These are phyloP conservation scores for Nitzschia putrida DNA, from an alignment of 108 stramenopile species.

Conservation along the genomic window DNA sequence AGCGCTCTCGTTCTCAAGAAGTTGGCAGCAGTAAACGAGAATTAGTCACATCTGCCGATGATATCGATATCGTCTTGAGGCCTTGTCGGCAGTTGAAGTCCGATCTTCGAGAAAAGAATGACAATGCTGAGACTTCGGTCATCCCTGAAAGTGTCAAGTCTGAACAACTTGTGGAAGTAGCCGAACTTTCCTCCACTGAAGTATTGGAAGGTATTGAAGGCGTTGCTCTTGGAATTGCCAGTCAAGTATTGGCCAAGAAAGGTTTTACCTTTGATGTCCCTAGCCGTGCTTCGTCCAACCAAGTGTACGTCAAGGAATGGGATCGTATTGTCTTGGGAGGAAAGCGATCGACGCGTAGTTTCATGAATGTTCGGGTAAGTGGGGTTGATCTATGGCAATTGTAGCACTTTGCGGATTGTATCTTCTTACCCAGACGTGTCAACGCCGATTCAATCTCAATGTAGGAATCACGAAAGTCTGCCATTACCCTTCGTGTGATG, in stretches of 20 bases:
- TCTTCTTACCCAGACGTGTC: background rate
- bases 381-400: conserved; percentile 10
- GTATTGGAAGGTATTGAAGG: conserved; percentile 84
- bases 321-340: conserved; percentile 88
- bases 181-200: conserved; percentile 62
- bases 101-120: conserved; percentile 34
- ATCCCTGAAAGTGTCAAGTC: conserved; percentile 11
- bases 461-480: conserved; percentile 89
- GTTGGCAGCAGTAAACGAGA: conserved; percentile 23
- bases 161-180: conserved; percentile 69
- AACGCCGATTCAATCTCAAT: background rate
- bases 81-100: conserved; percentile 73
- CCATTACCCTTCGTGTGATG: conserved; percentile 92
- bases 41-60: conserved; percentile 51
- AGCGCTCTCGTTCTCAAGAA: conserved; percentile 14
- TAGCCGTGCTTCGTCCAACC: conserved; percentile 84
- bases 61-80: conserved; percentile 67
- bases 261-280: conserved; percentile 84
- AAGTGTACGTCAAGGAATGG: conserved; percentile 89
- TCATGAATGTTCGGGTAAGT: conserved; percentile 64
- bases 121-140: conserved; percentile 9
- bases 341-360: conserved; percentile 61
- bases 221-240: conserved; percentile 66
- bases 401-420: background rate
- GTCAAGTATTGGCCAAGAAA: conserved; percentile 63